These are phyloP conservation scores for Diospyros kaki DNA, from an alignment of 148 eudicot genomes.

Conservation along the genomic window DNA sequence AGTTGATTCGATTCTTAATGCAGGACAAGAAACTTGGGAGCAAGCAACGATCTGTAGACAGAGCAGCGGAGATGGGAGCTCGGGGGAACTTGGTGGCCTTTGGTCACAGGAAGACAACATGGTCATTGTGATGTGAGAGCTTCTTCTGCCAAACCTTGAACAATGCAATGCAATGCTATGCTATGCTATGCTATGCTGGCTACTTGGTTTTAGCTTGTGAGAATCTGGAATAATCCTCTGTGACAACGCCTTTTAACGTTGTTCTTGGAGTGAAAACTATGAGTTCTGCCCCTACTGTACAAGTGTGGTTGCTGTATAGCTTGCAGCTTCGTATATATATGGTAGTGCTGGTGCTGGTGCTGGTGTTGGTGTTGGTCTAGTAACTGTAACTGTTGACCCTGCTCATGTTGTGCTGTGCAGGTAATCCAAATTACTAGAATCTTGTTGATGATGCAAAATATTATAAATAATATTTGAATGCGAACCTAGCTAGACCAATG, in stretches of 20 bases:
- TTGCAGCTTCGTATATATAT: not conserved
- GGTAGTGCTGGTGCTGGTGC: no score
- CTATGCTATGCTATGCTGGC: slow-evolving; percentile 1
- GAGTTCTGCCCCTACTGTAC: not conserved
- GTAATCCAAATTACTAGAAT: no score
- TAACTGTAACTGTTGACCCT: no score
- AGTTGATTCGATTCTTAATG: slow-evolving; percentile 11
- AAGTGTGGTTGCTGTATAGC: not conserved
- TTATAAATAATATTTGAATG: no score
- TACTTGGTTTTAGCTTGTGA: slow-evolving; percentile 13
- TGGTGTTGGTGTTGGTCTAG: no score
- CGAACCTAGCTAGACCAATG: no score
- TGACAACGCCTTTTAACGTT: slow-evolving; percentile 56
- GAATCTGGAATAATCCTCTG: slow-evolving; percentile 25
- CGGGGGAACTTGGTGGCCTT: slow-evolving; percentile 16
- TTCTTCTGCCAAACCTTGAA: not conserved
- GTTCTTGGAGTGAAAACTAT: slow-evolving; percentile 30
- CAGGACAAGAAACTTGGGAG: slow-evolving; percentile 19
- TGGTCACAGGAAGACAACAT: slow-evolving; percentile 21
- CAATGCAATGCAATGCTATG: slow-evolving; percentile 3
- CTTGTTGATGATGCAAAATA: no score
- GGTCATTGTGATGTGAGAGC: slow-evolving; percentile 10
- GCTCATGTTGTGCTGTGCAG: no score
- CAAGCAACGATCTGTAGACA: slow-evolving; percentile 16
- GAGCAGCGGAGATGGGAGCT: slow-evolving; percentile 21